Evolutionary conservation across 208 protist species (phyloP).

Genomic region (Spongospora subterranea): DNA sequence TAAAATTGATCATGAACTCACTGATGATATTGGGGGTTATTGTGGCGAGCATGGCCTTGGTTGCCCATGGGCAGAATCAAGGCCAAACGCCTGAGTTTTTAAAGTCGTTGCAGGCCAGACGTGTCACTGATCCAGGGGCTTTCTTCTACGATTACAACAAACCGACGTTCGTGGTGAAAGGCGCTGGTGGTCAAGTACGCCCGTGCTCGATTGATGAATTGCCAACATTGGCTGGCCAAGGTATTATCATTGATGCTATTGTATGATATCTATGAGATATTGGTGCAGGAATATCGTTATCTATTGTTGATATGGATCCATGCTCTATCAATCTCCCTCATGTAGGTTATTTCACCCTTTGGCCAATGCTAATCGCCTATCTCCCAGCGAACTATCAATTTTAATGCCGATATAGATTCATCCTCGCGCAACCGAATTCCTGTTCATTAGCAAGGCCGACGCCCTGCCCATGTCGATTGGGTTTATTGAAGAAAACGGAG

Average conservation of each 20-base stretch:
- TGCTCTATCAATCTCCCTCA: constrained; percentile 39
- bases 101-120: neutral
- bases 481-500: constrained; percentile 14
- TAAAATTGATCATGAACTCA: neutral
- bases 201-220: neutral
- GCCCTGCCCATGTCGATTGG: neutral
- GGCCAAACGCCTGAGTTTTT: neutral
- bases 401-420: neutral
- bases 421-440: constrained; percentile 20
- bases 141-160: constrained; percentile 26
- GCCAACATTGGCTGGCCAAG: neutral
- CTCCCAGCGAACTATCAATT: too few relatives aligned
- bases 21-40: neutral
- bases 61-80: neutral
- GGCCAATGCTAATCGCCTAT: neutral
- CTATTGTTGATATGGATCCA: constrained; percentile 1
- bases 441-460: constrained; percentile 23
- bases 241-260: neutral
- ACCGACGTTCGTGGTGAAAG: neutral
- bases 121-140: neutral
- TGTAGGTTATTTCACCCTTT: neutral
- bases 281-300: neutral
- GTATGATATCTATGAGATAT: neutral
- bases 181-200: neutral
- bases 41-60: neutral